Conservation (phyloP, 148 eudicot genomes). For the Dianthus caryophyllus region DNA sequence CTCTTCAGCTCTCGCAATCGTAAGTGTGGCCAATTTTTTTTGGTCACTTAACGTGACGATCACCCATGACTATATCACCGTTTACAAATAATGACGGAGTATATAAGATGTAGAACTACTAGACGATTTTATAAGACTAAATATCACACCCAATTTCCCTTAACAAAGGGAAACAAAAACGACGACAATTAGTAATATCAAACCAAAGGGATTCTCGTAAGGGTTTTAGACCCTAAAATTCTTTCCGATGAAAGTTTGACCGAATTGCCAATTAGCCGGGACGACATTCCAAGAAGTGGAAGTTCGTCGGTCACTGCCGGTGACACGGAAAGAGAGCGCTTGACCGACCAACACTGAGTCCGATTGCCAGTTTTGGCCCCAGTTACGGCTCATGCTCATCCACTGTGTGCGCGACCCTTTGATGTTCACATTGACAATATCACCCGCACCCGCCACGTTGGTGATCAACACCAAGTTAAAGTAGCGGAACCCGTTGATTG, state of each 20-base stretch:
- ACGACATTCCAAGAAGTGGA: conserved; percentile 65
- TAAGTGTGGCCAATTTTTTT: not conserved
- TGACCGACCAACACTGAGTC: conserved; percentile 64
- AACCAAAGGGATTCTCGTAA: too few relatives aligned
- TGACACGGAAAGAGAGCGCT: conserved; percentile 60
- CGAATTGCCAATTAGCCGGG: conserved; percentile 71
- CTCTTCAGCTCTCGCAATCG: not conserved
- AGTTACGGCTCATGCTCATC: conserved; percentile 75
- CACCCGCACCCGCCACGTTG: conserved; percentile 88
- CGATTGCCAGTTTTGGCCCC: conserved; percentile 94
- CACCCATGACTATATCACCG: not conserved
- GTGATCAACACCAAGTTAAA: conserved; percentile 67
- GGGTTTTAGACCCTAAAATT: conserved; percentile 56
- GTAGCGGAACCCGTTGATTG: conserved; percentile 80
- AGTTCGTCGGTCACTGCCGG: conserved; percentile 54
- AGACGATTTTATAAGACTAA: too few relatives aligned
- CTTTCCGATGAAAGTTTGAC: conserved; percentile 75
- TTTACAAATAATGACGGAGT: not conserved
- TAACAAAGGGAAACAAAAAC: not conserved
- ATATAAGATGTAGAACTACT: too few relatives aligned
- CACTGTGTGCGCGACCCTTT: conserved; percentile 62
- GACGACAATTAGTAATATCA: not conserved
- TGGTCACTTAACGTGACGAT: not conserved
- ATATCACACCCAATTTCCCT: not conserved
- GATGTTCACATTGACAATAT: conserved; percentile 42